Base-by-base conservation (phyloP, 2,329 filamentous ascomycete species). In the Phialemoniopsis sp. region DNA sequence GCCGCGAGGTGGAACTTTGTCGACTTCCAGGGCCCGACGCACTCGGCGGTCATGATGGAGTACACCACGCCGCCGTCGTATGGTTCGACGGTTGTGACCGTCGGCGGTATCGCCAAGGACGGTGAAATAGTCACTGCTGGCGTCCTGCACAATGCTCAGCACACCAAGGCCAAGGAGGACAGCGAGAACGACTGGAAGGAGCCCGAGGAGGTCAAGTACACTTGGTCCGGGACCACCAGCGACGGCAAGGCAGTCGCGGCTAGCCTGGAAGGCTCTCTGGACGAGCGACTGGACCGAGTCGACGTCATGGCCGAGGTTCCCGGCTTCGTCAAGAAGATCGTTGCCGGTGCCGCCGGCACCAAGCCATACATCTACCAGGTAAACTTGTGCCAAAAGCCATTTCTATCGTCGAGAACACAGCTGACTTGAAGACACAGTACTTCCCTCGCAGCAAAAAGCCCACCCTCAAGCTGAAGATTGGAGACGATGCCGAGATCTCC, bases 331-430 rank as follows among this genome's bases (percentile, higher is more conserved):
- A 98, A 98, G 78, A 82, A 82, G 52, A 89, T 98, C 58, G 89
- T 95, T 18, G 87, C 87, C 32, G 84, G 79, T 48, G 88, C 91
- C 12, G 89, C 85, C 4, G 93, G 93, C 46, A 95, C 93, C 19
- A 93, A 89, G 71, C 93, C 93, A 5, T 98, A 96, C 63, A 97
- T 98, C 54, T 98, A 96, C 67, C 93, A 95, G 76, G 88, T 90
- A 63, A 49, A 74, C 7, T 32, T 26, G 31, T 35, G 4, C 37
- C 34, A 29, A 29, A 29, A 29, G 9, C 28, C 28, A 29, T n/a
- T 29, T 19, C 13, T 32, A 8, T 19, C 13, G 9, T 34, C 26
- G 30, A 36, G 10, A 28, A 16, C 10, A 29, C 26, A 55, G 62
- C 53, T 60, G 43, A 40, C 33, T 5, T 28, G 7, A 10, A 16